phyloP scores from a whole-genome alignment of 2,329 filamentous ascomycete species.

The Bipolaris bicolor region DNA sequence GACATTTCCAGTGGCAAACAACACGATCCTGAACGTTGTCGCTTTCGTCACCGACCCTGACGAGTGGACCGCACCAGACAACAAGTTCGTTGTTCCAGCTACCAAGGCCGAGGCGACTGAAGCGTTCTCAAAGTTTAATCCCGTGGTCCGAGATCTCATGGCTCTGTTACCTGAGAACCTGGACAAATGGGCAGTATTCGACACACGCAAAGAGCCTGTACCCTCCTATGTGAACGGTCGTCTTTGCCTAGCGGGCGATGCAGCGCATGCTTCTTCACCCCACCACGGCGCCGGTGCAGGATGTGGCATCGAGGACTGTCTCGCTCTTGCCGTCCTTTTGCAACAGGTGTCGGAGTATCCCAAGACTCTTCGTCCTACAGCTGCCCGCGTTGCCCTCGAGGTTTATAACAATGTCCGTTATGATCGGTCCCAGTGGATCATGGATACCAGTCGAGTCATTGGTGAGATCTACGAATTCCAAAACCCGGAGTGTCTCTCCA shows the following conservation, averaged over 20 bases:
- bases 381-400: conserved; percentile 12
- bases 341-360: not conserved
- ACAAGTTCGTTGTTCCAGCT: conserved; percentile 11
- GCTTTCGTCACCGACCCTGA: conserved; percentile 22
- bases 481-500: conserved; percentile 3
- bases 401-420: conserved; percentile 18
- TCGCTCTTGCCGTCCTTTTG: conserved; percentile 26
- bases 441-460: conserved; percentile 17
- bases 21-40: conserved; percentile 20
- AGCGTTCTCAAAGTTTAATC: conserved; percentile 9
- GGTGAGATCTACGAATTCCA: conserved; percentile 22
- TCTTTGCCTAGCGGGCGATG: conserved; percentile 26
- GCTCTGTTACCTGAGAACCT: conserved; percentile 14
- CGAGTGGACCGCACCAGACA: conserved; percentile 12
- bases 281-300: conserved; percentile 29
- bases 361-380: not conserved
- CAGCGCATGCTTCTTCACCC: conserved; percentile 25
- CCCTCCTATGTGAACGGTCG: conserved; percentile 18
- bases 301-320: conserved; percentile 36
- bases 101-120: conserved; percentile 12
- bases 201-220: conserved; percentile 17
- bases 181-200: conserved; percentile 25
- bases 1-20: conserved; percentile 22
- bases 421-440: conserved; percentile 18
- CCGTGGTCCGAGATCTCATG: conserved; percentile 11